phyloP scores from a whole-genome alignment of 2,329 filamentous ascomycete genomes.

The Triangularia verruculosa region DNA sequence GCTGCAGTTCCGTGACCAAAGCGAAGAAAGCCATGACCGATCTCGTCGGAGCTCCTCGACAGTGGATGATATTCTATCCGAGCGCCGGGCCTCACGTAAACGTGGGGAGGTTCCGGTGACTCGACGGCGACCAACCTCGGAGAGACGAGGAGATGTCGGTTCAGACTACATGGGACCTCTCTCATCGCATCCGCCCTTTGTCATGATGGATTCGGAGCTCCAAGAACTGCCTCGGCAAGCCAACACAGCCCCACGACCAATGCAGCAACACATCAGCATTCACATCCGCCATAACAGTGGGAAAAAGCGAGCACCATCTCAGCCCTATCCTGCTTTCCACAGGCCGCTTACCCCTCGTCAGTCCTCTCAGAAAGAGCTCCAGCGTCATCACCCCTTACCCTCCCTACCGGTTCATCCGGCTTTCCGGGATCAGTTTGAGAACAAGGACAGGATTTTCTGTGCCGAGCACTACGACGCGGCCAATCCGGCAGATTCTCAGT shows the following conservation, averaged over 20 bases:
- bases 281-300: neutral
- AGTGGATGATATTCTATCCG: neutral
- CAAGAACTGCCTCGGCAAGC: neutral
- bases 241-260: neutral
- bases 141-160: neutral
- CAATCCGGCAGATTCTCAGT: neutral
- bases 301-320: neutral
- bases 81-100: neutral
- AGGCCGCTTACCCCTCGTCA: neutral
- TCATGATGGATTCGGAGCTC: neutral
- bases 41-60: neutral
- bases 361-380: neutral
- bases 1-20: slow-evolving; percentile 22
- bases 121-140: neutral
- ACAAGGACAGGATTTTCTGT: neutral
- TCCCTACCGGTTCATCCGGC: neutral
- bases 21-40: neutral
- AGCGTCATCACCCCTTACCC: neutral
- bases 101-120: neutral
- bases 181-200: neutral
- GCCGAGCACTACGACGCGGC: neutral
- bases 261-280: neutral
- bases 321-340: neutral
- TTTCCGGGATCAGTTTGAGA: neutral
- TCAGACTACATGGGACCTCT: neutral